Evolutionary conservation across 305 asterid species (phyloP).

Genomic region (Ajuga reptans): DNA sequence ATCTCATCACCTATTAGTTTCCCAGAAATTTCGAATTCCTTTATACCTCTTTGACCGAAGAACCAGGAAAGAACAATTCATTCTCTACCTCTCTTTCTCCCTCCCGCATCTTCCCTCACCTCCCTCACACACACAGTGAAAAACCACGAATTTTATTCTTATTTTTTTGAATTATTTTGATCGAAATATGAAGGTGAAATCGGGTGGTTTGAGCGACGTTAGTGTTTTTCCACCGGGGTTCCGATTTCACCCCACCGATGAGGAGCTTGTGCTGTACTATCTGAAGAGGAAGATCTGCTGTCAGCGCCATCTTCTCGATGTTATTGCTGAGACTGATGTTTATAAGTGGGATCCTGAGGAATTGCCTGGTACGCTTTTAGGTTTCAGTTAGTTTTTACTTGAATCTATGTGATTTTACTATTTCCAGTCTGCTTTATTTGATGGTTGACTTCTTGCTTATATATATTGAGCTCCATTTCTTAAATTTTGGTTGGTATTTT

Average conservation of each 20-base stretch:
- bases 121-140: background rate
- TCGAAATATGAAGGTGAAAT: slow-evolving; percentile 20
- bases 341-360: slow-evolving; percentile 95
- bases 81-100: slow-evolving; percentile 15
- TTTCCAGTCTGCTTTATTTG: background rate
- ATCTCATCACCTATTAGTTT: background rate
- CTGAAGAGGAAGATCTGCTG: slow-evolving; percentile 76
- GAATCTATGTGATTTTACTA: background rate
- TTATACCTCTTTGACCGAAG: slow-evolving; percentile 14
- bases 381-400: background rate
- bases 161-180: background rate
- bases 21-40: slow-evolving; percentile 26
- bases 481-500: background rate
- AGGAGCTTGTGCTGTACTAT: slow-evolving; percentile 75
- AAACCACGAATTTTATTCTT: background rate
- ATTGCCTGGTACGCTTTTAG: slow-evolving; percentile 55
- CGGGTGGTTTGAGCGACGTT: slow-evolving; percentile 29
- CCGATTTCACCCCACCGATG: slow-evolving; percentile 93
- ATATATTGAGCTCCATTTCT: background rate
- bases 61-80: background rate
- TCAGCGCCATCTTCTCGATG: slow-evolving; percentile 45
- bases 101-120: background rate
- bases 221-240: slow-evolving; percentile 69
- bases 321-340: slow-evolving; percentile 70
- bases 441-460: slow-evolving; percentile 15